Percentiles rank a stretch among this genome's conserved stretches.
phyloP scores from a whole-genome alignment of 1,284 basidiomycete genomes.

The Microbotryum saponariae region DNA sequence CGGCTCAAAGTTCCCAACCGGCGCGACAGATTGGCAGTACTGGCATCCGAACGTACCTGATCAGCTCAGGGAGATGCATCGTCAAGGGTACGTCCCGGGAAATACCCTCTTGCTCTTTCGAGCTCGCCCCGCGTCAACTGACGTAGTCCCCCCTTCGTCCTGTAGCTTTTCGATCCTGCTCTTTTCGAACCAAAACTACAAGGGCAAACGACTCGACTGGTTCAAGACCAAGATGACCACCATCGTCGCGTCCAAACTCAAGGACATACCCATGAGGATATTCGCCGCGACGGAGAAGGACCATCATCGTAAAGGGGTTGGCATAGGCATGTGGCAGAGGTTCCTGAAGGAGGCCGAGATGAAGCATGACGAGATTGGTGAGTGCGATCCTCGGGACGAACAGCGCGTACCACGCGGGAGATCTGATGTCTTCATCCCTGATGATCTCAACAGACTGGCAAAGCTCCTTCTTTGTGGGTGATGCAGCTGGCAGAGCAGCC shows the following conservation, averaged over 20 bases:
- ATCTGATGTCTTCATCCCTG: too few relatives aligned
- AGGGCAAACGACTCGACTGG: slow-evolving; percentile 1
- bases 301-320: slow-evolving; percentile 50
- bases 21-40: slow-evolving; percentile 62
- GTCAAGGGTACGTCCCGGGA: slow-evolving; percentile 51
- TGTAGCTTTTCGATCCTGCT: slow-evolving; percentile 63
- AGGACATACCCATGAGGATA: slow-evolving; percentile 47
- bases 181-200: slow-evolving; percentile 6
- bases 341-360: not conserved
- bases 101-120: slow-evolving; percentile 47
- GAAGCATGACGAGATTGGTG: not conserved
- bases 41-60: slow-evolving; percentile 61
- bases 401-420: too few relatives aligned
- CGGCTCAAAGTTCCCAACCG: slow-evolving; percentile 46
- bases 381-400: too few relatives aligned
- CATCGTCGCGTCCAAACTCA: slow-evolving; percentile 55
- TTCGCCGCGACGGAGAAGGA: slow-evolving; percentile 1
- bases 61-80: slow-evolving; percentile 54
- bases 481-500: slow-evolving; percentile 67
- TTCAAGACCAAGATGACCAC: slow-evolving; percentile 28
- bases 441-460: slow-evolving; percentile 50
- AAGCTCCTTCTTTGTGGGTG: slow-evolving; percentile 71
- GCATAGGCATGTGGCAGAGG: slow-evolving; percentile 38
- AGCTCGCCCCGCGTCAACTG: slow-evolving; percentile 41
- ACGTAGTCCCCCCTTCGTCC: slow-evolving; percentile 69